Evolutionary conservation across 208 protist genomes (phyloP).

Genomic region (Leishmania arabica): DNA sequence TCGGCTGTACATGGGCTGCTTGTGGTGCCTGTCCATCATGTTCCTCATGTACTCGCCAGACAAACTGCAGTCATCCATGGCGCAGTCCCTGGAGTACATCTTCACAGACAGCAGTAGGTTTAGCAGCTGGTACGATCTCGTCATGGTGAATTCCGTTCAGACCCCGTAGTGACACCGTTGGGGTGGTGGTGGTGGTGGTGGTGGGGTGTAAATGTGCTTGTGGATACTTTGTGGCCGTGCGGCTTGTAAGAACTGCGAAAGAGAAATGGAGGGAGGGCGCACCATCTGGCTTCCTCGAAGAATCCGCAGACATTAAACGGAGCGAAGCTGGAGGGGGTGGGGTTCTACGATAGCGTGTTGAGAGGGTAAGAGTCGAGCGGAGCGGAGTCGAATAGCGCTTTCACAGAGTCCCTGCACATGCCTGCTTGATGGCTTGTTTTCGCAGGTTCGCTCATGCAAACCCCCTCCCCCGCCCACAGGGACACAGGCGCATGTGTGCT

Average conservation of each 20-base stretch:
- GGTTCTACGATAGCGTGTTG: not conserved
- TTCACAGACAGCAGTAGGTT: conserved; percentile 76
- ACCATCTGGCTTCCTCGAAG: not conserved
- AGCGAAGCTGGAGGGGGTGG: not conserved
- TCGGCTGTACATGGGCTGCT: conserved; percentile 60
- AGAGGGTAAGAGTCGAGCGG: not conserved
- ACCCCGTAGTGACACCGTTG: conserved; percentile 8
- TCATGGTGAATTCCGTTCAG: conserved; percentile 54
- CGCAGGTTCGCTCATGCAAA: not conserved
- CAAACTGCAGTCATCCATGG: conserved; percentile 81
- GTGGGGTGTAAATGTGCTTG: not conserved
- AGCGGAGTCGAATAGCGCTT: not conserved
- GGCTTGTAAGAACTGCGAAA: not conserved
- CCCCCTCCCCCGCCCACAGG: not conserved
- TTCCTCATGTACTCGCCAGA: conserved; percentile 75
- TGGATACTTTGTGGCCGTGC: not conserved
- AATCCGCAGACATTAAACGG: not conserved
- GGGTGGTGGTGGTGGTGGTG: not conserved
- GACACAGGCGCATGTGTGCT: not conserved
- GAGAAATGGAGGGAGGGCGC: not conserved
- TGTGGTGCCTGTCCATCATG: conserved; percentile 79
- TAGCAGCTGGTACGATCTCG: conserved; percentile 66
- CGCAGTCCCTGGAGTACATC: conserved; percentile 84
- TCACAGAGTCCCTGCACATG: not conserved
- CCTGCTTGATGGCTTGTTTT: not conserved